Evolutionary conservation across 2,329 filamentous ascomycete species (phyloP), one percentile per base, ranked within the genome.

Genomic region (Xylariaceae sp.): DNA sequence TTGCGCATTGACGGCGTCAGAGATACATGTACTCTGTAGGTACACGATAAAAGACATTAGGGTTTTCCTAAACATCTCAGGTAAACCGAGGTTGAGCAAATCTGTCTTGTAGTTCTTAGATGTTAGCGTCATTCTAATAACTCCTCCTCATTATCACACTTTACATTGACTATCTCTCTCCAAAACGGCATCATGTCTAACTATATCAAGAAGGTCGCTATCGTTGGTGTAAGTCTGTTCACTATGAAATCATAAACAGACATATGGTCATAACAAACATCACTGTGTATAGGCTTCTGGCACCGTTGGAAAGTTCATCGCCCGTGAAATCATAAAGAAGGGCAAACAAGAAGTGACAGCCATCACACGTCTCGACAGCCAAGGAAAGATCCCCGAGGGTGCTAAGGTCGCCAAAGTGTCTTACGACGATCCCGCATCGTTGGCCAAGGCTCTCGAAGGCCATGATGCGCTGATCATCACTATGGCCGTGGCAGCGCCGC

Each of bases 381-480:
- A 54, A 1, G 68, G 61, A 53, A 65, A 57, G 14, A 58, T 80
- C 3, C 77, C 79, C 2, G 53, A 67, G 1, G 74, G 75, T 12
- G 68, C 78, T 30, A 64, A 65, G 2, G 58, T 70, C 18, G 68
- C 64, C 36, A 46, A 56, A 1, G 68, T 82, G 15, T 69, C 77
- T 59, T 78, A 78, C 54, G 63, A 68, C 36, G 66, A 74, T 42
- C 60, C 70, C 22, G 56, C 62, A 1, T 69, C 74, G 1, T 59
- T 85, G 9, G 68, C 78, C 1, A 60, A 63, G 1, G 80, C 78
- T 2, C 72, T 85, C 2, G 59, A 66, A 30, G 78, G 70, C 49
- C 78, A 84, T 52, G 72, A 85, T n/a, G 75, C 74, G 35, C 67
- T 85, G 3, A 68, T 83, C 55, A 82, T 84, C 47, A 80, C 79